phyloP scores from a whole-genome alignment of 2,329 filamentous ascomycete species.

The Ascosphaera apis region DNA sequence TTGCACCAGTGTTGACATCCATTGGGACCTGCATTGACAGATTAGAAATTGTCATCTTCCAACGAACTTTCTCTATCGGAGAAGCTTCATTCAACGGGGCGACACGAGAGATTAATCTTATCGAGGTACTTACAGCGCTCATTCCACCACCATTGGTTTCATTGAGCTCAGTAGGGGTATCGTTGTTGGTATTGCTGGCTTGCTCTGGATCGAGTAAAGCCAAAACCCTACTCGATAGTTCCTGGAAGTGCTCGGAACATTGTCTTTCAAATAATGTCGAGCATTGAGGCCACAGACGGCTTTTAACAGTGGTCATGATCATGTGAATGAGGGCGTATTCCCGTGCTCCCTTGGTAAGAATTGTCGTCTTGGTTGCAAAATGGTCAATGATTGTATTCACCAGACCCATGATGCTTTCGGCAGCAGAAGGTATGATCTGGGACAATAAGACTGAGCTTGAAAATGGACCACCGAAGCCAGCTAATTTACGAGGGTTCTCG shows the following conservation, averaged over 20 bases:
- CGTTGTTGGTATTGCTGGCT: too few species aligned
- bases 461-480: background rate
- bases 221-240: background rate
- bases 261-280: slow-evolving; percentile 2
- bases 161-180: too few species aligned
- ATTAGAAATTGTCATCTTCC: too few species aligned
- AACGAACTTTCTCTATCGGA: too few species aligned
- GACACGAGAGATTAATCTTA: too few species aligned
- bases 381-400: background rate
- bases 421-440: background rate
- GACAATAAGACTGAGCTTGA: background rate
- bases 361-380: background rate
- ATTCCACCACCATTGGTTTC: too few species aligned
- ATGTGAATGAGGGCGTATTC: slow-evolving; percentile 8
- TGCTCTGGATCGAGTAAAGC: slow-evolving; percentile 4
- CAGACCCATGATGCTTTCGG: background rate
- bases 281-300: slow-evolving; percentile 4
- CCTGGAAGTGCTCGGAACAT: background rate
- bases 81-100: too few species aligned
- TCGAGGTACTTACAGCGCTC: too few species aligned
- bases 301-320: slow-evolving; percentile 7
- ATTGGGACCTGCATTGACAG: background rate
- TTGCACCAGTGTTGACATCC: background rate
- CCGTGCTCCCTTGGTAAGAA: slow-evolving; percentile 7
- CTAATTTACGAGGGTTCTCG: slow-evolving; percentile 1